Evolutionary conservation across 139 green algal species (phyloP), one percentile per base, ranked within the genome.

Genomic region (Chloropicon primus): DNA sequence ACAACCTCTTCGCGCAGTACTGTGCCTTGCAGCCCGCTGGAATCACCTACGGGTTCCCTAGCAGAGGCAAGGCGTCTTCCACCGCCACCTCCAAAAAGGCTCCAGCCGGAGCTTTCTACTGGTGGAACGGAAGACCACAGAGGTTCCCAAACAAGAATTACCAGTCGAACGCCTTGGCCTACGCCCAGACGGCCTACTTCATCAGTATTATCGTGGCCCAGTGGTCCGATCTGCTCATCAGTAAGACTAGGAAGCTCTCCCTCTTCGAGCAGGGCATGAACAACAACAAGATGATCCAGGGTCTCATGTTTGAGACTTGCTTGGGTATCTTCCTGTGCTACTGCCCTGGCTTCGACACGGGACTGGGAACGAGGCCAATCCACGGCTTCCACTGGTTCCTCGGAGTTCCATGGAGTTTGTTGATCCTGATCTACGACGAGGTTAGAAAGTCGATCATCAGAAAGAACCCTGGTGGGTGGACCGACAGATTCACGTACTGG

Each of bases 141-240:
- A 71, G 77, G 54, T 84, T 78, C 28, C 87, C 88, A 72, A 92
- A 94, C 82, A 53, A 82, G 27, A 71, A 81, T 25, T 89, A 89
- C 77, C 88, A 94, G 77, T 23, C 27, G 2, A 80, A 80, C 72
- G 83, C 86, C 54, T 83, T 94, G 54, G 24, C 25, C 2, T 87
- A 89, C 74, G 90, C 77, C 1, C 90, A 94, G 82, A 87, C 84
- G 10, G 87, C 90, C 23, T 94, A 94, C 83, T 94, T 94, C 73
- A 79, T 89, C 24, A 81, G 78, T 0, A 86, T 93, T 54, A 83
- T 94, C 27, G 78, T 88, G 75, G 82, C 80, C 29, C 74, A 89
- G 80, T 90, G 86, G 84, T 84, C 81, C 2, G 89, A 92, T 75
- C 81, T 93, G 53, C 74, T 94, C 1, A 85, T 94, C 27, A 84